Evolutionary conservation across 108 stramenopile species (phyloP), one percentile per base, ranked within the genome.

Genomic region (Nannochloropsis salina): DNA sequence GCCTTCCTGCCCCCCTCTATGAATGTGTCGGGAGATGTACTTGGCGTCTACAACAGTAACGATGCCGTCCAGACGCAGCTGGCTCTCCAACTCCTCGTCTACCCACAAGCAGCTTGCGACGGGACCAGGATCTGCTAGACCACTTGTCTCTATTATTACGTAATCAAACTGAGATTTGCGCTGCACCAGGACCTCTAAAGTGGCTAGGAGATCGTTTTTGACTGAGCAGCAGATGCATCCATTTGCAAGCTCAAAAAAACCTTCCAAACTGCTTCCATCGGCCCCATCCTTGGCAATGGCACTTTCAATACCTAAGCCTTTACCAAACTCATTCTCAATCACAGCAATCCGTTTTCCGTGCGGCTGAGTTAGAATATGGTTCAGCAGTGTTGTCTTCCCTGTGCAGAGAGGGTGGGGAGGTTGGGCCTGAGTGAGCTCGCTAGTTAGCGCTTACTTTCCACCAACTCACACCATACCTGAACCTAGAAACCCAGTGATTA

Each of bases 11-110:
- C 80, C 12, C 43, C 44, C 47, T 9, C 84, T 81, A 22, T 90
- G 93, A 43, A 98, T 91, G 44, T 95, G 94, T 12, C 86, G 90
- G 44, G 91, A 40, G 42, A 98, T 94, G 87, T 95, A 85, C 90
- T 97, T 95, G 88, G 95, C 95, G 86, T 99, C 98, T 9, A 95
- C 96, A 20, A 99, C 95, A 9, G 97, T 98, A 80, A 99, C 92
- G 80, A 99, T 94, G 82, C 91, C 89, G 83, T 99, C 98, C 15
- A 99, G 83, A 85, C 94, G 95, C 86, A 91, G 87, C 41, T 89
- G 83, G 84, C 86, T 86, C 21, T 88, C 83, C 74, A 95, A 85
- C 9, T 93, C 94, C 43, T 97, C 95, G 88, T 97, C 96, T n/a
- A 96, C 90, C 88, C 97, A 98, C 84, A 99, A 97, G 10, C 97